Percentiles rank a stretch among this genome's conserved stretches.
These are phyloP conservation scores for Termitomyces sp. DNA, from an alignment of 768 basidiomycete genomes.

Conservation along the genomic window DNA sequence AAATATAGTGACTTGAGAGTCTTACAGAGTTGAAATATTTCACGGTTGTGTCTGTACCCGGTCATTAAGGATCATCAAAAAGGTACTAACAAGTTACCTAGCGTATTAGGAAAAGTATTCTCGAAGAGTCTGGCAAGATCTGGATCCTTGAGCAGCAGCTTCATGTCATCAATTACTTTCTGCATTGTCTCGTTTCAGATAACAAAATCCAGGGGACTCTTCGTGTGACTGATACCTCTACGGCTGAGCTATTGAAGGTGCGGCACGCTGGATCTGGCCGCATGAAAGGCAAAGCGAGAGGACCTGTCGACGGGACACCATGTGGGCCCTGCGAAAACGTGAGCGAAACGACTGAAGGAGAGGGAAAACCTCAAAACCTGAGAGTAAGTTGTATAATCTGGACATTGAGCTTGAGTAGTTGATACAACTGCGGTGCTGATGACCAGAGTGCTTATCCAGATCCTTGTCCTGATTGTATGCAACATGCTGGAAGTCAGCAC, in stretches of 20 bases:
- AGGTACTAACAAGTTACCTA: constrained; percentile 41
- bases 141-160: constrained; percentile 61
- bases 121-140: constrained; percentile 76
- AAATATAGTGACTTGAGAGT: neutral
- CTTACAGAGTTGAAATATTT: constrained; percentile 62
- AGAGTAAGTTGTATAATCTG: constrained; percentile 57
- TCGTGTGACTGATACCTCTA: constrained; percentile 47
- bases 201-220: neutral
- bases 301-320: constrained; percentile 53
- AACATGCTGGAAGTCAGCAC: constrained; percentile 1
- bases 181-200: constrained; percentile 18
- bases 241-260: constrained; percentile 70
- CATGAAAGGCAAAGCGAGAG: constrained; percentile 66
- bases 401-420: constrained; percentile 39
- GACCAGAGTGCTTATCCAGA: constrained; percentile 16
- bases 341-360: neutral
- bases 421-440: constrained; percentile 21
- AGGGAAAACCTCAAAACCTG: constrained; percentile 28
- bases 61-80: neutral
- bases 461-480: constrained; percentile 16
- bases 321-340: constrained; percentile 43
- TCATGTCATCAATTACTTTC: constrained; percentile 77
- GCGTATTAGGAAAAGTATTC: constrained; percentile 78
- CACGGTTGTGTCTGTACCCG: constrained; percentile 62
- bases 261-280: constrained; percentile 62